These are phyloP conservation scores for Stemphylium lycopersici DNA, from an alignment of 2,329 filamentous ascomycete genomes.

Conservation along the genomic window DNA sequence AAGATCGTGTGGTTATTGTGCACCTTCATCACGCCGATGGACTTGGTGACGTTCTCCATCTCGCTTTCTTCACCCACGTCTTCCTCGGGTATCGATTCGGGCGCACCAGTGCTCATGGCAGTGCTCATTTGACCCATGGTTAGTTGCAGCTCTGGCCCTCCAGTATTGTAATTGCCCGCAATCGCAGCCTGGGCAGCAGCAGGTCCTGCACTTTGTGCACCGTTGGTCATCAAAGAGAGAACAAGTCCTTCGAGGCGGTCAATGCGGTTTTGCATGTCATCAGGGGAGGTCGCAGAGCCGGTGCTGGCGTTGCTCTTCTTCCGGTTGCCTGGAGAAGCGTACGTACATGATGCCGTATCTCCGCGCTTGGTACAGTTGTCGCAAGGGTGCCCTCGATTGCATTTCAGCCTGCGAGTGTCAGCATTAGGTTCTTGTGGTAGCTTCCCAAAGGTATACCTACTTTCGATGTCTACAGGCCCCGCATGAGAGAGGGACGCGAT, in stretches of 20 bases:
- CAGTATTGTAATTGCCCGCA: slow-evolving; percentile 53
- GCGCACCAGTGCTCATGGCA: slow-evolving; percentile 61
- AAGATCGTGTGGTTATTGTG: slow-evolving; percentile 57
- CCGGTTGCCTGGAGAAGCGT: slow-evolving; percentile 71
- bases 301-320: slow-evolving; percentile 70
- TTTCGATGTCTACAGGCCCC: slow-evolving; percentile 91
- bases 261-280: slow-evolving; percentile 99
- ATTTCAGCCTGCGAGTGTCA: slow-evolving; percentile 71
- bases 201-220: slow-evolving; percentile 66
- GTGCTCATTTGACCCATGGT: slow-evolving; percentile 62
- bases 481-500: slow-evolving; percentile 89
- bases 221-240: slow-evolving; percentile 91
- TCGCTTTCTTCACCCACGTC: slow-evolving; percentile 67
- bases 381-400: slow-evolving; percentile 88
- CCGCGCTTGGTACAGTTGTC: slow-evolving; percentile 93
- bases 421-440: slow-evolving; percentile 3
- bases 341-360: slow-evolving; percentile 81
- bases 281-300: slow-evolving; percentile 68
- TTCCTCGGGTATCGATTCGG: slow-evolving; percentile 61
- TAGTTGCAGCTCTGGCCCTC: slow-evolving; percentile 48
- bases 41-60: slow-evolving; percentile 59
- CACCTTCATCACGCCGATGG: slow-evolving; percentile 60
- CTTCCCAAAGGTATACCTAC: slow-evolving; percentile 55
- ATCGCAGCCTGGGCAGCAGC: slow-evolving; percentile 66
- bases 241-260: slow-evolving; percentile 92